Percentiles rank a stretch among this genome's conserved stretches.
phyloP scores from a whole-genome alignment of 2,329 filamentous ascomycete genomes.

The Colletotrichum lini region DNA sequence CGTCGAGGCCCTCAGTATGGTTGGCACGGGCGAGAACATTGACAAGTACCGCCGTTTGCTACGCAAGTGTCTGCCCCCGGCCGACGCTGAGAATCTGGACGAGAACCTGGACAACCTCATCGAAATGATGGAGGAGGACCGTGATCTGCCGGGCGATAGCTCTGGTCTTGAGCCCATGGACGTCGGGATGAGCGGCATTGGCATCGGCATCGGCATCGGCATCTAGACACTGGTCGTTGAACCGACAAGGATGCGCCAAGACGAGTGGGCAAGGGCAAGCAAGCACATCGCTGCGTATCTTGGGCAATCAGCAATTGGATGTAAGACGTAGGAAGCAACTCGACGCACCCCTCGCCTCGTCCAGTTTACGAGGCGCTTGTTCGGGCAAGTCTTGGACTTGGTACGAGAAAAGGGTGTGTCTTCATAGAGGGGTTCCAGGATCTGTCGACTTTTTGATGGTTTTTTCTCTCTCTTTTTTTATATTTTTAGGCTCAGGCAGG shows the following conservation, averaged over 20 bases:
- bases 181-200: slow-evolving; percentile 43
- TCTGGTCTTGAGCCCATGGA: slow-evolving; percentile 48
- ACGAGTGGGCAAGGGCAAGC: neutral
- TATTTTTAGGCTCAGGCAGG: slow-evolving; percentile 6
- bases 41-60: slow-evolving; percentile 81
- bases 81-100: slow-evolving; percentile 78
- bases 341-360: neutral
- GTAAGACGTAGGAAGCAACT: slow-evolving; percentile 23
- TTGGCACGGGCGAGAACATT: slow-evolving; percentile 80
- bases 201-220: slow-evolving; percentile 27
- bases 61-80: slow-evolving; percentile 76
- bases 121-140: slow-evolving; percentile 74
- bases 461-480: too few relatives aligned
- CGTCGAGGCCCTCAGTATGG: slow-evolving; percentile 76
- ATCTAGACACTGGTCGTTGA: slow-evolving; percentile 5
- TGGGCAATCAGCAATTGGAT: slow-evolving; percentile 11
- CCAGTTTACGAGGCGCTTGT: neutral
- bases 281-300: neutral
- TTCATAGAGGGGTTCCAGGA: slow-evolving; percentile 9
- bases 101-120: slow-evolving; percentile 73
- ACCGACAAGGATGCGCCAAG: neutral
- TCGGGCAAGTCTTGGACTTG: neutral
- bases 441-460: neutral
- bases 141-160: slow-evolving; percentile 60
- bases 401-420: neutral